Evolutionary conservation across 495 filamentous ascomycete genomes (phyloP), one percentile per base, ranked within the genome.

Genomic region (Aspergillus mulundensis): DNA sequence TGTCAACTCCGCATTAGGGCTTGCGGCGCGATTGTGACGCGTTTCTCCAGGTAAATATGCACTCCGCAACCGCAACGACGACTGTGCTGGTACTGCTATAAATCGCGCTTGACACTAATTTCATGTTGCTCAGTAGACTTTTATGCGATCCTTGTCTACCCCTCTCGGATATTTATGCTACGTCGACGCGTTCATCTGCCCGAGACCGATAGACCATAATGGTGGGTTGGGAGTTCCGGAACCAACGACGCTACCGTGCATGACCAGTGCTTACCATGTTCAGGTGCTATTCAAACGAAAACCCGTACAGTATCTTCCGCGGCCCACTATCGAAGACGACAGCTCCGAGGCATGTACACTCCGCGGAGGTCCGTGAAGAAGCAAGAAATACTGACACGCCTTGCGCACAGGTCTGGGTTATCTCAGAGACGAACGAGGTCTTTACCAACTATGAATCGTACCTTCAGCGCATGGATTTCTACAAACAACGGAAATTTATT

Each of bases 201-300:
- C 41, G 42, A 21, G 65, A 15, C n/a, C 3, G 16, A 40, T 18
- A 67, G 54, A 65, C 42, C 62, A 76, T 55, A 56, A 77, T 77
- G 75, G 75, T 76, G 70, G 38, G 66, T 54, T 24, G 40, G 23
- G 11, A 39, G n/a, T 23, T 16, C 24, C 0, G 25, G 25, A 25
- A 14, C 0, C 3, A 20, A 12, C 25, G 20, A 46, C 10, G 14
- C 41, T 7, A 24, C 25, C 34, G 15, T 18, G 8, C 7, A 12
- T 49, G 19, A n/a, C 52, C 25, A 53, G 44, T 54, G 57, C 68
- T 74, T 23, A 72, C 61, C 39, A 28, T 24, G 18, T 32, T 18
- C 60, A 97, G 94, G 94, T 97, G 55, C 81, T 95, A 53, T 96
- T 90, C 74, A 97, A 97, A 75, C 85, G 93, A 61, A 98, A 97